phyloP scores from a whole-genome alignment of 2,329 filamentous ascomycete genomes.

The Aurifilum marmelostoma region DNA sequence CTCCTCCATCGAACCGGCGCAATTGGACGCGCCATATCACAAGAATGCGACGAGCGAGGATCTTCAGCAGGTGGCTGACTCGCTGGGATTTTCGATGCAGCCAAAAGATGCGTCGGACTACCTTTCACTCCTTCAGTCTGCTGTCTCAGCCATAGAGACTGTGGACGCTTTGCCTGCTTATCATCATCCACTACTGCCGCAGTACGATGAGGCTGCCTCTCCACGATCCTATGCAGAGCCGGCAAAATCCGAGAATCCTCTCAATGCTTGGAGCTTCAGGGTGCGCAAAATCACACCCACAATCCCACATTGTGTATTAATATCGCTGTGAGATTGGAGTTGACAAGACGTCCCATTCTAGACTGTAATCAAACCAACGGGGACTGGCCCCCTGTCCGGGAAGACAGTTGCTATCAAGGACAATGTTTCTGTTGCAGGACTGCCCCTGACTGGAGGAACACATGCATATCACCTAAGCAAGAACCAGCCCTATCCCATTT shows the following conservation, averaged over 20 bases:
- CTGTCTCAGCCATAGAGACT: slow-evolving; percentile 21
- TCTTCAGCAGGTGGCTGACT: slow-evolving; percentile 7
- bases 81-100: slow-evolving; percentile 23
- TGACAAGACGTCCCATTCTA: slow-evolving; percentile 1
- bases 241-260: slow-evolving; percentile 15
- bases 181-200: slow-evolving; percentile 16
- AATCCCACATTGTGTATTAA: neutral
- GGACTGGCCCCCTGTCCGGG: slow-evolving; percentile 25
- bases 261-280: slow-evolving; percentile 26
- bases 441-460: slow-evolving; percentile 31
- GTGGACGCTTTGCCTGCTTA: slow-evolving; percentile 24
- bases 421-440: slow-evolving; percentile 31
- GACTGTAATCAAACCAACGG: slow-evolving; percentile 20
- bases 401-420: slow-evolving; percentile 31
- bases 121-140: slow-evolving; percentile 18
- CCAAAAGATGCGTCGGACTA: slow-evolving; percentile 24
- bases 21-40: neutral
- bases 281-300: slow-evolving; percentile 9
- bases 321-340: neutral
- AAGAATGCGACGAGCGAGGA: slow-evolving; percentile 15
- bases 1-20: neutral
- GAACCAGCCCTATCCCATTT: slow-evolving; percentile 27
- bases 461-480: slow-evolving; percentile 28
- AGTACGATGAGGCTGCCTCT: neutral
- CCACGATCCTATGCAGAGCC: slow-evolving; percentile 19